Conservation (phyloP, 768 basidiomycete genomes). For the Suillus americanus region DNA sequence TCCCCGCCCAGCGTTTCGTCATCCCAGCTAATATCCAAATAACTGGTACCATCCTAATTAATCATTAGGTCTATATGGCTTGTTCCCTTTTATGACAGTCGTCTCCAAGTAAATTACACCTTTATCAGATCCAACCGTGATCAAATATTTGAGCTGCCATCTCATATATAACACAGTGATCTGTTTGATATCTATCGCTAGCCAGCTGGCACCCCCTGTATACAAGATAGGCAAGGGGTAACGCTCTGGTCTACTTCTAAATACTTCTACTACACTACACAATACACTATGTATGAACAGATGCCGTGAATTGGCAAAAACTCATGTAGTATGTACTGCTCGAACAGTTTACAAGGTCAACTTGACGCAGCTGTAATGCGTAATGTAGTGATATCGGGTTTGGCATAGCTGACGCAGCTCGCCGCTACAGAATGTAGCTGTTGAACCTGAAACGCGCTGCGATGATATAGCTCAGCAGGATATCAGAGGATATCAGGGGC, state of each 20-base stretch:
- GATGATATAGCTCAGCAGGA: not conserved
- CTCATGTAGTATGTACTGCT: not conserved
- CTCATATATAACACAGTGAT: not conserved
- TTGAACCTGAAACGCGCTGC: not conserved
- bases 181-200: not conserved
- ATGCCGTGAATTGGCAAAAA: not conserved
- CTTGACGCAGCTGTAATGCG: not conserved
- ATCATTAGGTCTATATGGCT: not conserved
- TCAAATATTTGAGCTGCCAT: not conserved
- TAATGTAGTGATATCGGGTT: not conserved
- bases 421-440: not conserved
- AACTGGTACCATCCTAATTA: not conserved
- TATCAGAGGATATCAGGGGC: not conserved
- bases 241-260: not conserved
- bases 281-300: slow-evolving; percentile 4
- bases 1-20: not conserved
- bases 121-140: not conserved
- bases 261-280: slow-evolving; percentile 2
- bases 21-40: not conserved
- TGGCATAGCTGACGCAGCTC: not conserved
- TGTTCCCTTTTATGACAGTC: not conserved
- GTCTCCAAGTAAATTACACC: not conserved
- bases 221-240: not conserved
- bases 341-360: slow-evolving; percentile 4
- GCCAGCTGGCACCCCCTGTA: not conserved